Base-by-base conservation (phyloP, 371 early-diverging fungal genomes). In the Mucor velutinosus region DNA sequence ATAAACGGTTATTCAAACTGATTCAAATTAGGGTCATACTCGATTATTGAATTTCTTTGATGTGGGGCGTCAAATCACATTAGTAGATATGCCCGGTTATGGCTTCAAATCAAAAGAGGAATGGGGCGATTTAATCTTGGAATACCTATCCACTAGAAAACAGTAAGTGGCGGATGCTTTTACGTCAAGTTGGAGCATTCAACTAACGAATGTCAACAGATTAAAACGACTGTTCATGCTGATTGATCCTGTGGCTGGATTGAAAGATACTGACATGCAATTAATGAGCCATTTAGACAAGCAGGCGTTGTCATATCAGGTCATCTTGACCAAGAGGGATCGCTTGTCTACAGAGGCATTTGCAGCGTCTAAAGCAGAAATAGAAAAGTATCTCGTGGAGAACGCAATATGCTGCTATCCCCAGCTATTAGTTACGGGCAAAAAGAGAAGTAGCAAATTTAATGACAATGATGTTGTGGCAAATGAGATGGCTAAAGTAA, bases 1-100 rank as follows among this genome's bases (percentile, higher is more conserved):
- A 14, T 21, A 53, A 53, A 12, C 2, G 14, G 14, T 0, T 12
- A 53, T 53, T 15, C 3, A 27, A 1, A 15, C 15, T 53, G 14
- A 53, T 7, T n/a, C 10, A n/a, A 61, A 29, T 57, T 14, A 88
- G 88, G 93, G 93, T 7, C 92, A 90, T 64, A 93, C 93, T 0
- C 81, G 84, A 25, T 65, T 87, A 55, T 77, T 93, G 67, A 92
- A 92, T 64, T 90, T 92, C 64, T 92, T 91, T 67, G 76, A 84
- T 41, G 72, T 92, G 55, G 87, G 83, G 2, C 75, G 73, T 37
- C 63, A 80, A 70, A 15, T 92, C 10, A 85, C 86, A 1, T 59
- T 93, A n/a, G 92, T 93, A 14, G 93, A 93, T 65, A 92, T 92
- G 92, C 93, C 93, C 7, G 93, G 93, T 4, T 93, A 93, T 64